Percentiles rank a stretch among this genome's conserved stretches.
Conservation (phyloP, 805 yeast species). For the Candida chilensis region DNA sequence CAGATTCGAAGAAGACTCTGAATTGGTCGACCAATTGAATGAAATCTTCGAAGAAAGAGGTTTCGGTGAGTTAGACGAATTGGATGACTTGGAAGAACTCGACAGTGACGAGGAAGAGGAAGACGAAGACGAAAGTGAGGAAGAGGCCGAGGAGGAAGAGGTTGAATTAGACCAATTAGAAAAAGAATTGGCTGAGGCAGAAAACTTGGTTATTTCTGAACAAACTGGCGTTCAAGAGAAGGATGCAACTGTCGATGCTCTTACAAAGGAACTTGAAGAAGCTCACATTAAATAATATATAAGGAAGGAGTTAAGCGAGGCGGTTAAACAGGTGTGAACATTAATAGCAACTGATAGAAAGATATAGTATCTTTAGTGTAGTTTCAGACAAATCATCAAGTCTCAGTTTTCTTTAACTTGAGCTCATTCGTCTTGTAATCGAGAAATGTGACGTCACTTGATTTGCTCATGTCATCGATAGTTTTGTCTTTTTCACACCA, state of each 20-base stretch:
- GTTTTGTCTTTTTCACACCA: constrained; percentile 67
- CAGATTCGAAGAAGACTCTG: constrained; percentile 82
- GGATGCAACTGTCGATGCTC: background rate
- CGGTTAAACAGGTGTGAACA: too few species aligned
- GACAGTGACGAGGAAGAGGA: constrained; percentile 64
- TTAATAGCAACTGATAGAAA: too few species aligned
- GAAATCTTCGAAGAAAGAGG: constrained; percentile 65
- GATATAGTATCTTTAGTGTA: too few species aligned
- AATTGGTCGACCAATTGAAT: constrained; percentile 49
- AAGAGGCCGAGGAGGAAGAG: constrained; percentile 45
- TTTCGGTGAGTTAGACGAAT: constrained; percentile 78
- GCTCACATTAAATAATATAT: background rate
- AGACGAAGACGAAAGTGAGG: constrained; percentile 46
- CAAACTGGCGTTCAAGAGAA: constrained; percentile 2
- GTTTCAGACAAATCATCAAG: too few species aligned
- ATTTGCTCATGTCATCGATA: too few species aligned
- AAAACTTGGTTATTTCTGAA: constrained; percentile 9
- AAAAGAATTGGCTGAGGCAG: constrained; percentile 39
- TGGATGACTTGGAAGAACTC: constrained; percentile 89
- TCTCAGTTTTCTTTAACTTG: too few species aligned
- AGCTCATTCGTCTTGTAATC: too few species aligned
- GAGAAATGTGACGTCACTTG: too few species aligned
- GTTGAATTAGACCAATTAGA: constrained; percentile 40
- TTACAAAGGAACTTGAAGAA: background rate
- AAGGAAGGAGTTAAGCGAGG: too few species aligned